Conservation (phyloP, 371 early-diverging fungal genomes). For the Mucor lusitanicus region DNA sequence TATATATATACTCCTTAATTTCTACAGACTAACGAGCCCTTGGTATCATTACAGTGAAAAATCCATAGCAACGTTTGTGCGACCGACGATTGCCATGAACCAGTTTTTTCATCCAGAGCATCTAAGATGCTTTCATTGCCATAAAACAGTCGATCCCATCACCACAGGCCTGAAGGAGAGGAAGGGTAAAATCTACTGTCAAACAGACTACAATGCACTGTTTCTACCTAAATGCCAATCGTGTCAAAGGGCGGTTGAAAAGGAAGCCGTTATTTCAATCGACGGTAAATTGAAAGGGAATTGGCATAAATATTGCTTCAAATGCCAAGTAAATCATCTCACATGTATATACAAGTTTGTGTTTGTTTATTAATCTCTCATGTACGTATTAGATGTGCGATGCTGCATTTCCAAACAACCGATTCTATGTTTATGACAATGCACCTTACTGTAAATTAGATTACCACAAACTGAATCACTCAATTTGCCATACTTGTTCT, state of each 20-base stretch:
- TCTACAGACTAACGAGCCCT: not conserved
- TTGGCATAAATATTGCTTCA: constrained; percentile 61
- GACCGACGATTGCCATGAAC: constrained; percentile 58
- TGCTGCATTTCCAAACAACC: constrained; percentile 75
- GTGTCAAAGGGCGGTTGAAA: constrained; percentile 66
- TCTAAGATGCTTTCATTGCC: constrained; percentile 59
- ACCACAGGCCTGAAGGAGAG: constrained; percentile 72
- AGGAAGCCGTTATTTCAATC: constrained; percentile 68
- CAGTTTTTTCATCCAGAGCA: constrained; percentile 1
- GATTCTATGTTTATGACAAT: constrained; percentile 79
- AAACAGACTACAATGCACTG: constrained; percentile 62
- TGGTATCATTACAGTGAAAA: constrained; percentile 28
- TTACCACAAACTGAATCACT: constrained; percentile 79
- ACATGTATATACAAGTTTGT: not conserved
- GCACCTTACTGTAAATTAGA: constrained; percentile 78
- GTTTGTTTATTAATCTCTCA: not conserved
- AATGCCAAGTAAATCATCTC: constrained; percentile 29
- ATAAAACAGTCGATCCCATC: constrained; percentile 55
- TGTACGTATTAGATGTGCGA: constrained; percentile 30
- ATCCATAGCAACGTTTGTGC: constrained; percentile 39
- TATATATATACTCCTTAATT: not conserved
- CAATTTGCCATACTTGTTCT: constrained; percentile 73
- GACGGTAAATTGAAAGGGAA: constrained; percentile 70
- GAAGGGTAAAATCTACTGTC: constrained; percentile 67
- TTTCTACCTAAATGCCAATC: constrained; percentile 65